These are phyloP conservation scores for Ceratocystis ficicola DNA, from an alignment of 2,329 filamentous ascomycete genomes.

Conservation along the genomic window DNA sequence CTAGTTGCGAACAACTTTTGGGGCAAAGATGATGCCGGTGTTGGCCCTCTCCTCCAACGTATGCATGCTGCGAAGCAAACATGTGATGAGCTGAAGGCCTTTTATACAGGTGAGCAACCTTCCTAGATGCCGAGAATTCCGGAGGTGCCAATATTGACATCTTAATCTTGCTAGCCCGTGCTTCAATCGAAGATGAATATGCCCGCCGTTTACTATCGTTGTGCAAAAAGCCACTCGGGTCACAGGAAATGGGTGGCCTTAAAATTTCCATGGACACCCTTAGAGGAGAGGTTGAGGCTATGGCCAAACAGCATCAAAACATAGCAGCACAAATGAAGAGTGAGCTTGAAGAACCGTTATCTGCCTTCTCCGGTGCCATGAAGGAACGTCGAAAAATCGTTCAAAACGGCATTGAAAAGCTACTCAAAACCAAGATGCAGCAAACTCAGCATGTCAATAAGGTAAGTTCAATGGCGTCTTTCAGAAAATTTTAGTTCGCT, in stretches of 20 bases:
- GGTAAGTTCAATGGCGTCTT: constrained; percentile 35
- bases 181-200: constrained; percentile 94
- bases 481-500: background rate
- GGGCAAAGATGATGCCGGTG: constrained; percentile 97
- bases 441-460: constrained; percentile 90
- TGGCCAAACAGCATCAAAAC: constrained; percentile 83
- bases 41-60: constrained; percentile 78
- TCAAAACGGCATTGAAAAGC: constrained; percentile 83
- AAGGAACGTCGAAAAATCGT: constrained; percentile 96
- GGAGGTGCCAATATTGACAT: background rate
- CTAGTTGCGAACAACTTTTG: constrained; percentile 98
- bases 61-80: constrained; percentile 93
- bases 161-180: constrained; percentile 40
- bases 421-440: constrained; percentile 83
- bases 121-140: background rate
- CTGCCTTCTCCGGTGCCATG: constrained; percentile 84
- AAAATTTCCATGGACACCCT: constrained; percentile 76
- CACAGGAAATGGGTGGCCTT: constrained; percentile 72
- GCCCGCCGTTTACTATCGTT: constrained; percentile 76
- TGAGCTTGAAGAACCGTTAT: constrained; percentile 85
- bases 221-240: constrained; percentile 78
- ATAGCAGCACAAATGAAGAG: constrained; percentile 92
- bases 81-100: constrained; percentile 81
- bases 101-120: constrained; percentile 55
- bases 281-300: constrained; percentile 77